Evolutionary conservation across 192 early-diverging fungal genomes (phyloP).

Genomic region (Oehlia diaphana): DNA sequence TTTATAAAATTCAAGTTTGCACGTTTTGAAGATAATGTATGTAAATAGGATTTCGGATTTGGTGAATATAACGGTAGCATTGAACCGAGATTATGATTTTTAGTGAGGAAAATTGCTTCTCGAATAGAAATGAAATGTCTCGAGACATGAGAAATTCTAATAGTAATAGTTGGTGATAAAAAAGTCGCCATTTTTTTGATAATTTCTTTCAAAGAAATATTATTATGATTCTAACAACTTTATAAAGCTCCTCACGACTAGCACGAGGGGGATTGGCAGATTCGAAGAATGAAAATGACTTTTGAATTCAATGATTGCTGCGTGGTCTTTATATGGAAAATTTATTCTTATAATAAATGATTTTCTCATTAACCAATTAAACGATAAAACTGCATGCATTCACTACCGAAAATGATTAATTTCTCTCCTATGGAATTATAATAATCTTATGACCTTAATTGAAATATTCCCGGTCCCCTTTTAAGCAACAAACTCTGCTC

Average conservation of each 20-base stretch:
- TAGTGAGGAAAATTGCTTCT: neutral
- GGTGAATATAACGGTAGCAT: neutral
- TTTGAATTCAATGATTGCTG: no score
- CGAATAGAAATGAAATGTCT: neutral
- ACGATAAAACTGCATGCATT: no score
- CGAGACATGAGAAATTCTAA: neutral
- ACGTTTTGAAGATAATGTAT: neutral
- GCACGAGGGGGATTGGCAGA: no score
- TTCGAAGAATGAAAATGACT: no score
- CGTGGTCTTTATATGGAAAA: no score
- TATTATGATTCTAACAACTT: no score
- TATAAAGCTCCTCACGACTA: no score
- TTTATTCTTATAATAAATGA: no score
- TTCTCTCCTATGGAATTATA: no score
- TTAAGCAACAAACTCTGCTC: slow-evolving; percentile 73
- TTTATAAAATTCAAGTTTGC: neutral
- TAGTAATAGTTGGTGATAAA: neutral
- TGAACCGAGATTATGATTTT: neutral
- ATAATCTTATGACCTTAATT: slow-evolving; percentile 39
- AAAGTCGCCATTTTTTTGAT: neutral
- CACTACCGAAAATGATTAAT: no score
- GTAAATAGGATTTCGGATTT: neutral
- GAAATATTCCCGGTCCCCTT: slow-evolving; percentile 65
- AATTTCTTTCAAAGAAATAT: no score
- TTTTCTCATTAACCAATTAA: no score